These are phyloP conservation scores for Flammula alnicola DNA, from an alignment of 1,284 basidiomycete genomes.

Conservation along the genomic window DNA sequence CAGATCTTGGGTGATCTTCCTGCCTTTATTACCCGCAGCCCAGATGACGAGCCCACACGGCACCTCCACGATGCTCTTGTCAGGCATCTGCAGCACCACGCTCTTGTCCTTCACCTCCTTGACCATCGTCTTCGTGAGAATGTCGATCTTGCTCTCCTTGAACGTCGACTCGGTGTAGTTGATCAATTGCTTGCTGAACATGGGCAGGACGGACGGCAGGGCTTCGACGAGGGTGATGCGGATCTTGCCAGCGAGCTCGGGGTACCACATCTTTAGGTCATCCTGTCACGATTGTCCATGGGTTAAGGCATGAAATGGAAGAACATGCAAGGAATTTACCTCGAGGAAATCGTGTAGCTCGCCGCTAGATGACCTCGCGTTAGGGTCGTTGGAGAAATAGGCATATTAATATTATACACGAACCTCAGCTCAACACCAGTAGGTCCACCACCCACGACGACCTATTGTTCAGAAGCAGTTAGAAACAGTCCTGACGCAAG, in stretches of 20 bases:
- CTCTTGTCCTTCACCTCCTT: slow-evolving; percentile 86
- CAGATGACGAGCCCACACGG: slow-evolving; percentile 93
- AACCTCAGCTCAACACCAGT: slow-evolving; percentile 89
- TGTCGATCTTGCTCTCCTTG: slow-evolving; percentile 95
- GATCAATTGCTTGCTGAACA: slow-evolving; percentile 96
- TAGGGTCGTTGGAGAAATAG: slow-evolving; percentile 12
- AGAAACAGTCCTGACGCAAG: neutral
- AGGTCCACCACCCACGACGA: slow-evolving; percentile 97
- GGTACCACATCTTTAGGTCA: slow-evolving; percentile 93
- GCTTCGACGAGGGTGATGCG: slow-evolving; percentile 96
- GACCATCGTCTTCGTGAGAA: slow-evolving; percentile 95
- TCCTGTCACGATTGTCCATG: slow-evolving; percentile 54
- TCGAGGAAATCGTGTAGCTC: slow-evolving; percentile 95
- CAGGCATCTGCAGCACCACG: slow-evolving; percentile 88
- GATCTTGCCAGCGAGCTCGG: slow-evolving; percentile 88
- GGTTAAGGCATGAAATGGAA: too few relatives aligned
- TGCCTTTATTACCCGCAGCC: slow-evolving; percentile 90
- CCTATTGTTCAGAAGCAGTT: slow-evolving; percentile 38
- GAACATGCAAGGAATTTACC: too few relatives aligned
- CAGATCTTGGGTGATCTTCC: slow-evolving; percentile 83
- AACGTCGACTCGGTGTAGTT: slow-evolving; percentile 96
- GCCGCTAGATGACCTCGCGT: slow-evolving; percentile 55
- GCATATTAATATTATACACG: slow-evolving; percentile 10
- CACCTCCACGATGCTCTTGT: slow-evolving; percentile 82
- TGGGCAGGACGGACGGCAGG: slow-evolving; percentile 92